Evolutionary conservation across 1,284 basidiomycete species (phyloP).

Genomic region (Cryptococcus floricola): DNA sequence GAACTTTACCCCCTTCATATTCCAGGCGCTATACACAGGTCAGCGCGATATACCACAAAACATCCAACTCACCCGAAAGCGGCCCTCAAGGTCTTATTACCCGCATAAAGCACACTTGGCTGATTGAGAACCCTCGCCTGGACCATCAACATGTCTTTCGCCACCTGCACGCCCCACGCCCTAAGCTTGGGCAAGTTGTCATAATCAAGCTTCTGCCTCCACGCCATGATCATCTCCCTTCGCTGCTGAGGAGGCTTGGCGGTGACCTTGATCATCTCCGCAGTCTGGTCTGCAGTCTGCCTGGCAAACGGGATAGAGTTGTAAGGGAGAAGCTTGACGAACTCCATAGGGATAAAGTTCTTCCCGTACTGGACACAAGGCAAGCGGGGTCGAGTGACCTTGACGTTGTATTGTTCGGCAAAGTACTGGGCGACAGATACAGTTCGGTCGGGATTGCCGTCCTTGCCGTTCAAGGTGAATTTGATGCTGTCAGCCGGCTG

Average conservation of each 20-base stretch:
- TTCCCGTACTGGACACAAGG: constrained; percentile 45
- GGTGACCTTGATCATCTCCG: constrained; percentile 47
- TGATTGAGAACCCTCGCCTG: constrained; percentile 44
- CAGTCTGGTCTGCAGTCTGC: constrained; percentile 34
- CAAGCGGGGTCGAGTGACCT: constrained; percentile 32
- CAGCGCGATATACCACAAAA: constrained; percentile 1
- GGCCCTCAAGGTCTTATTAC: not conserved
- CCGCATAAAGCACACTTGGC: constrained; percentile 38
- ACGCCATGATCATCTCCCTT: constrained; percentile 18
- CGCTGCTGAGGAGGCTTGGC: constrained; percentile 40
- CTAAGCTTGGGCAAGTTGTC: constrained; percentile 35
- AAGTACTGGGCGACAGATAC: constrained; percentile 45
- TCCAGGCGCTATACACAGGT: constrained; percentile 1
- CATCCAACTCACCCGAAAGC: too few species aligned
- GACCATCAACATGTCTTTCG: constrained; percentile 36
- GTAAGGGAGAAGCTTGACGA: constrained; percentile 38
- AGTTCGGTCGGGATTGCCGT: constrained; percentile 23
- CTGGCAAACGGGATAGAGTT: constrained; percentile 41
- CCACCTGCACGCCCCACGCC: constrained; percentile 50
- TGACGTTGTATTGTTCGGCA: constrained; percentile 27
- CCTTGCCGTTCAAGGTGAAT: constrained; percentile 32
- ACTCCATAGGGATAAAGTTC: constrained; percentile 42
- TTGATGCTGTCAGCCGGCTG: constrained; percentile 30
- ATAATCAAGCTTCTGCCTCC: constrained; percentile 34
- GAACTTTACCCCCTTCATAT: constrained; percentile 24